Evolutionary conservation across 202 grass and related monocot genomes (phyloP).

Genomic region (Setaria italica): DNA sequence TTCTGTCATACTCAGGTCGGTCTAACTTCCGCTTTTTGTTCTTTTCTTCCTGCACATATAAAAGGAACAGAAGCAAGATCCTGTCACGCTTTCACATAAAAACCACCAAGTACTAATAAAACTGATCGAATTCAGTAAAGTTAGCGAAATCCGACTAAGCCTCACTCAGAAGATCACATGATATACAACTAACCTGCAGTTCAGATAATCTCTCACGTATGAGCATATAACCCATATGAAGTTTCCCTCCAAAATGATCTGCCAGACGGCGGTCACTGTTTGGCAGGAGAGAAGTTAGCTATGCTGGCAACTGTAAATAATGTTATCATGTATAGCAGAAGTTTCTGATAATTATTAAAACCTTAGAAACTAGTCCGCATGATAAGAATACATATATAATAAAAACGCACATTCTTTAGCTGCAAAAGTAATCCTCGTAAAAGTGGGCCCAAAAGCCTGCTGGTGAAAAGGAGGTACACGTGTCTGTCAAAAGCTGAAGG

Average conservation of each 20-base stretch:
- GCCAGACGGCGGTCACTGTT: constrained; percentile 93
- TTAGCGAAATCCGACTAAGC: constrained; percentile 26
- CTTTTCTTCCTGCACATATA: constrained; percentile 76
- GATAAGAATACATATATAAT: constrained; percentile 51
- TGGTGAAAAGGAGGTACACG: constrained; percentile 66
- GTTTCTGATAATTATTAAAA: constrained; percentile 29
- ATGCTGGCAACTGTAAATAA: constrained; percentile 4
- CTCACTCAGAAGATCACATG: constrained; percentile 9
- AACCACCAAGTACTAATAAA: constrained; percentile 36
- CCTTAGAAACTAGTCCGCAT: constrained; percentile 47
- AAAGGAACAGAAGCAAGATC: constrained; percentile 38
- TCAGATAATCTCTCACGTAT: constrained; percentile 81
- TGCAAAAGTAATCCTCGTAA: constrained; percentile 89
- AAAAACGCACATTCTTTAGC: constrained; percentile 94
- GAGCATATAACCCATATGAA: constrained; percentile 98
- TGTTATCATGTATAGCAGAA: constrained; percentile 20
- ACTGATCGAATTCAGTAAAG: constrained; percentile 14
- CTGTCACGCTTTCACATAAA: constrained; percentile 35
- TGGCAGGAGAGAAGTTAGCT: constrained; percentile 40
- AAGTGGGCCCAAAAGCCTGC: constrained; percentile 86
- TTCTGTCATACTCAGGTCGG: constrained; percentile 63
- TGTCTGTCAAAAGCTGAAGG: constrained; percentile 69
- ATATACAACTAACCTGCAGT: constrained; percentile 62
- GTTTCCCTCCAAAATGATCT: constrained; percentile 99
- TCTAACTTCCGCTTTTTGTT: constrained; percentile 81